phyloP scores from a whole-genome alignment of 2,329 filamentous ascomycete genomes.

The Fusarium sp. region DNA sequence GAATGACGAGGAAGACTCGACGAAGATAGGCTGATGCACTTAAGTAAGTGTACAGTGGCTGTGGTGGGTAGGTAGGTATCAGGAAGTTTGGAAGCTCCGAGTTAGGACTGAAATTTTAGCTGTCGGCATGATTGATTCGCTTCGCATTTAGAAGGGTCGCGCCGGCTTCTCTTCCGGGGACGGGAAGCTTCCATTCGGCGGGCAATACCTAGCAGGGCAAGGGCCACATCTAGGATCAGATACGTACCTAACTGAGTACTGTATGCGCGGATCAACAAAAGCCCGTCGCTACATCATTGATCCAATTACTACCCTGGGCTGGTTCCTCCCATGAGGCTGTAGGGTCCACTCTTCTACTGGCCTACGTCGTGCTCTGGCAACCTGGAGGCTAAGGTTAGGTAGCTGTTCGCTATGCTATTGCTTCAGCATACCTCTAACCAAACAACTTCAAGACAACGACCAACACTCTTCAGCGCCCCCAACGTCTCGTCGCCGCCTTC shows the following conservation, averaged over 20 bases:
- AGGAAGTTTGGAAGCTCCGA: slow-evolving; percentile 40
- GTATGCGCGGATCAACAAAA: slow-evolving; percentile 44
- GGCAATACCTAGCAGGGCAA: slow-evolving; percentile 1
- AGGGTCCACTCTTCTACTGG: slow-evolving; percentile 33
- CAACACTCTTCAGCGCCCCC: slow-evolving; percentile 2
- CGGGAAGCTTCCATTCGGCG: slow-evolving; percentile 31
- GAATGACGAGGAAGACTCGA: slow-evolving; percentile 7
- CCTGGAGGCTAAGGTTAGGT: slow-evolving; percentile 43
- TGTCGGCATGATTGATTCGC: slow-evolving; percentile 37
- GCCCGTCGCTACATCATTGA: slow-evolving; percentile 29
- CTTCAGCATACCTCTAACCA: slow-evolving; percentile 30
- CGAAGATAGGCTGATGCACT: slow-evolving; percentile 18
- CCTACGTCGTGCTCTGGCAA: slow-evolving; percentile 51
- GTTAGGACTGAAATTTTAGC: slow-evolving; percentile 46
- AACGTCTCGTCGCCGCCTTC: background rate
- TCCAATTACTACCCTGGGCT: slow-evolving; percentile 20
- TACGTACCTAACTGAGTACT: background rate
- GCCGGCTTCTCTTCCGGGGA: slow-evolving; percentile 37
- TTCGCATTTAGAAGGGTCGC: slow-evolving; percentile 31
- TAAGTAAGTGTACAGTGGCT: slow-evolving; percentile 33
- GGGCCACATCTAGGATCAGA: slow-evolving; percentile 5
- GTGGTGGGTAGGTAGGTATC: slow-evolving; percentile 29
- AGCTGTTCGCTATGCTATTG: slow-evolving; percentile 28
- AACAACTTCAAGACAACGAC: slow-evolving; percentile 30
- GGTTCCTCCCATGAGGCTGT: background rate